Evolutionary conservation across 1,284 basidiomycete genomes (phyloP), one percentile per base, ranked within the genome.

Genomic region (Microbotryum intermedium): DNA sequence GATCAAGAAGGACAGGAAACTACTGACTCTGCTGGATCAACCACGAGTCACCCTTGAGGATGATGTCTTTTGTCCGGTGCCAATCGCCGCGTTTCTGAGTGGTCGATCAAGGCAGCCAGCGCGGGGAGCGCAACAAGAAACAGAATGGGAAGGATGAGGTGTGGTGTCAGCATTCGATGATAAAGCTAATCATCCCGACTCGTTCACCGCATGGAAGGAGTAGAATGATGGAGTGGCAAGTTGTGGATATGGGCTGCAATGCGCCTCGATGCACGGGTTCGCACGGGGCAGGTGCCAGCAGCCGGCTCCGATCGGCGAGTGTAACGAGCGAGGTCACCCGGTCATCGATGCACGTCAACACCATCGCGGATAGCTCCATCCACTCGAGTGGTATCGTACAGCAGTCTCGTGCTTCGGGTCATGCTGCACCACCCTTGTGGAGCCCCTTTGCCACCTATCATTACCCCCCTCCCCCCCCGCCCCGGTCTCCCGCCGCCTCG

Each of bases 21-120:
- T 18, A 20, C n/a, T 51, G 28, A 18, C 21, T 66, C 61, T 71
- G 69, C 74, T 94, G 85, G 66, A 98, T 97, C 72, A 98, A 91
- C 89, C 90, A 97, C n/a, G 84, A 82, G 78, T 98, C 91, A 59
- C 94, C 93, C 75, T 97, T 97, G 59, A 86, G 79, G 50, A 98
- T 68, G 70, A 97, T 95, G 65, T 97, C 94, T 77, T 97, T 97
- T 64, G 94, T 98, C 66, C 83, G 82, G 77, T 97, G 93, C 95
- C 94, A 98, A 79, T 97, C 93, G 49, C 94, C 94, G 55, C 94
- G 86, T 52, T 86, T 81, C 86, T 93, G 70, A 47, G 26, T 49
- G n/a, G 16, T 16, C n/a, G 20, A 10, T 20, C 50, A n/a, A 30
- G 26, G 54, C 34, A 46, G 26, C 23, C 53, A 26, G 53, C 13